Evolutionary conservation across 179 eudicot genomes (phyloP).

Genomic region (Silene vulgaris): DNA sequence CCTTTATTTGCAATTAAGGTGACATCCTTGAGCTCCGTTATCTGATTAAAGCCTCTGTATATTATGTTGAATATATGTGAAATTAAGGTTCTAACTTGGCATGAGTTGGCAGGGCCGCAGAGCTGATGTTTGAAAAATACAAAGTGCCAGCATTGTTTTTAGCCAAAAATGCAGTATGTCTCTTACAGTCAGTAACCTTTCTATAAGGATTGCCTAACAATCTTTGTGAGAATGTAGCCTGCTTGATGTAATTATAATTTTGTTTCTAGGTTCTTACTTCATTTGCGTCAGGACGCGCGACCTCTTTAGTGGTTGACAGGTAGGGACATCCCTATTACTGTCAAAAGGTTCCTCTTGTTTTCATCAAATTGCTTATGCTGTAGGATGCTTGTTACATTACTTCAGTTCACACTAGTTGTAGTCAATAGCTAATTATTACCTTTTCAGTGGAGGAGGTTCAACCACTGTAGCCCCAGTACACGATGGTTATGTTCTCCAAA

Average conservation of each 20-base stretch:
- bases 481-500: conserved; percentile 98
- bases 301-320: conserved; percentile 92
- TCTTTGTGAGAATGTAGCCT: conserved; percentile 16
- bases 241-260: conserved; percentile 11
- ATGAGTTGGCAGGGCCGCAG: conserved; percentile 69
- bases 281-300: conserved; percentile 94
- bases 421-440: conserved; percentile 13
- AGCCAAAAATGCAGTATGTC: conserved; percentile 94
- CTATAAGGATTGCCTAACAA: neutral
- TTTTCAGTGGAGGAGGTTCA: conserved; percentile 92
- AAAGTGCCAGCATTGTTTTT: conserved; percentile 90
- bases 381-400: neutral
- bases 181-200: conserved; percentile 18
- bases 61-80: conserved; percentile 6
- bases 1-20: neutral
- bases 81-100: conserved; percentile 16
- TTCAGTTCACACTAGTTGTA: conserved; percentile 1
- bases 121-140: conserved; percentile 96
- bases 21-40: neutral
- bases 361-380: no score
- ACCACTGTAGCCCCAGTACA: conserved; percentile 94
- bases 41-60: neutral
- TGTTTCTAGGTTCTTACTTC: conserved; percentile 82
- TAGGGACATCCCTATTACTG: conserved; percentile 25
- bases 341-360: neutral